These are phyloP conservation scores for Corylus heterophylla DNA, from an alignment of 306 rosid species.

Conservation along the genomic window DNA sequence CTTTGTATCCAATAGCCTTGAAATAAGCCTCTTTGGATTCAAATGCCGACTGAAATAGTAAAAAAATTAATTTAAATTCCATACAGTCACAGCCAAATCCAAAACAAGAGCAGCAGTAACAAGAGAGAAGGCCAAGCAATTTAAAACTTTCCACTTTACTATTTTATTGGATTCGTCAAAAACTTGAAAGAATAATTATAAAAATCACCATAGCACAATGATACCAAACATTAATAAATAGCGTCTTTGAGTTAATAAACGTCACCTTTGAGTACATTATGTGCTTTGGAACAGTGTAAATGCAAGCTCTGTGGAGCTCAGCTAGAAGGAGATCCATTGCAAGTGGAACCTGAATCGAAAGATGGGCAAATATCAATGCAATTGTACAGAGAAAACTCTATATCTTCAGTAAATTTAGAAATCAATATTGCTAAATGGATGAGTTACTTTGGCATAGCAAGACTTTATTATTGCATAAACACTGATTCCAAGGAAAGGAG, in stretches of 20 bases:
- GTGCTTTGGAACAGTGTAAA: constrained; percentile 91
- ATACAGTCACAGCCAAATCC: constrained; percentile 22
- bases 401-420: background rate
- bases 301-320: constrained; percentile 80
- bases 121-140: background rate
- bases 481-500: background rate
- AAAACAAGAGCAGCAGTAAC: background rate
- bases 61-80: constrained; percentile 15
- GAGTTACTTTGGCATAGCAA: background rate
- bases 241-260: background rate
- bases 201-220: constrained; percentile 1
- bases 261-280: constrained; percentile 57
- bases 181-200: background rate
- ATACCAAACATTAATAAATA: background rate
- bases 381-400: background rate
- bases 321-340: constrained; percentile 82
- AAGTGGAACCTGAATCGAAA: constrained; percentile 59
- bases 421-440: background rate
- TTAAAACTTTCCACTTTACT: background rate
- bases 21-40: constrained; percentile 67
- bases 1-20: constrained; percentile 70
- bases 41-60: constrained; percentile 50
- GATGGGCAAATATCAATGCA: constrained; percentile 6
- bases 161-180: background rate
- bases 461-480: background rate